A percentile compares a stretch with the other conserved stretches of the same genome.
Conservation (phyloP, 176 grass and related monocot species). For the Raddia guianensis region DNA sequence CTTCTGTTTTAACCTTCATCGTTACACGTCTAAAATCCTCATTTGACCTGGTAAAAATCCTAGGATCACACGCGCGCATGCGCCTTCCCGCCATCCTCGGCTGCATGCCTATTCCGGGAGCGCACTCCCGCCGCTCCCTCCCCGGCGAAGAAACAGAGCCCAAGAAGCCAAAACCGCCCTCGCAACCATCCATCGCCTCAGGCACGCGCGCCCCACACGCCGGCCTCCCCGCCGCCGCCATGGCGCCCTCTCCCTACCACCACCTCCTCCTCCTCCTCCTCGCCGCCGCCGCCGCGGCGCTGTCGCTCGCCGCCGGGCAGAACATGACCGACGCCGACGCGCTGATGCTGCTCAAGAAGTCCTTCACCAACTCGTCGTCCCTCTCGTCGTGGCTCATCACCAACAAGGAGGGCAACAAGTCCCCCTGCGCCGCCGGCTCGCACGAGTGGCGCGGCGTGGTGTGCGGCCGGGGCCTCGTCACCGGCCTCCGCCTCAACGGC, state of each 20-base stretch:
- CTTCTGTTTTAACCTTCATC: too few relatives aligned
- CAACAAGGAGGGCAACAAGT: constrained; percentile 40
- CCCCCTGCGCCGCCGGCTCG: constrained; percentile 40
- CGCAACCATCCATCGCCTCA: constrained; percentile 27
- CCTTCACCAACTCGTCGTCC: constrained; percentile 70
- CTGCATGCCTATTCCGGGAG: constrained; percentile 37
- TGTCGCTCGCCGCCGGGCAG: neutral
- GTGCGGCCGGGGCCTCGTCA: constrained; percentile 51
- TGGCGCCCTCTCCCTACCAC: constrained; percentile 36
- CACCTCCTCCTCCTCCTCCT: constrained; percentile 23
- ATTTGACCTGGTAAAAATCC: constrained; percentile 21
- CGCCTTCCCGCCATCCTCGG: constrained; percentile 45
- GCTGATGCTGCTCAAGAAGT: constrained; percentile 68
- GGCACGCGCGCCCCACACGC: constrained; percentile 45
- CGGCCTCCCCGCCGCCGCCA: constrained; percentile 50
- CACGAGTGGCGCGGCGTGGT: constrained; percentile 73
- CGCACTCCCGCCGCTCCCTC: neutral
- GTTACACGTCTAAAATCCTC: too few relatives aligned
- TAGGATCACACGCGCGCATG: neutral
- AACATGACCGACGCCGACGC: constrained; percentile 48
- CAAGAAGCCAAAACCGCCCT: constrained; percentile 42
- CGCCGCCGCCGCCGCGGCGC: neutral
- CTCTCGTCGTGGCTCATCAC: constrained; percentile 70
- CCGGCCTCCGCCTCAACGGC: constrained; percentile 56
- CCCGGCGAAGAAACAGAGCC: constrained; percentile 33